Base-by-base conservation (phyloP, 352 stramenopile species). In the Pythium dissotocum region DNA sequence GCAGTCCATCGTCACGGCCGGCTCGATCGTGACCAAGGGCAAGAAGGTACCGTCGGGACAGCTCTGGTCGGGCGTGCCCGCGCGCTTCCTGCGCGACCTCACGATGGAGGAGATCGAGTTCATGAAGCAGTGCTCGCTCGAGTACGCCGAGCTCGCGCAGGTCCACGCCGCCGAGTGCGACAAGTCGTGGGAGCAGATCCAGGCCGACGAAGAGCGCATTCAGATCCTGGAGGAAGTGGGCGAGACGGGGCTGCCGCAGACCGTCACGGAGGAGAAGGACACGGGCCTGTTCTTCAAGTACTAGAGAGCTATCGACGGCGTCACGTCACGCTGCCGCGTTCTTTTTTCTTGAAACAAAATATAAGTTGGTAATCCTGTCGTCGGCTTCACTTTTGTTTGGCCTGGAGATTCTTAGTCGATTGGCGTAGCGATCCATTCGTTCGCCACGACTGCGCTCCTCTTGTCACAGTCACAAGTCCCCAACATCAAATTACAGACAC, bases 21-120 rank as follows among this genome's bases (percentile, higher is more conserved):
- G 93, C 36, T 95, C 93, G 32, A 91, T 97, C 70, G 88, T 97
- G 51, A 90, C 90, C 21, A 76, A 82, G 49, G 85, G 83, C 76
- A 96, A 94, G 73, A 87, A 87, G 57, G 85, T 98, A 46, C 89
- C 91, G n/a, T 82, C 86, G 13, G 89, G 91, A 6, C 90, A 98
- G 80, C 82, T 96, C 63, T 96, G 88, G 88, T 96, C 88, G 38
- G 88, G 88, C 44, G 75, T 93, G 52, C 88, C 88, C 1, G 88
- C 88, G 40, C 85, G 87, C 65, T 91, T 90, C 75, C 76, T 95
- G 66, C 88, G 88, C 62, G 87, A 96, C 62, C 85, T 95, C 65
- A 93, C 85, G 24, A 69, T 83, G 30, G 88, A 95, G 57, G 88
- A 96, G 72, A 89, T 93, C 49, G 84, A 89, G 68, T 96, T 96